Conservation (phyloP, 73 alveolate genomes). For the Tetrahymena malaccensis region DNA sequence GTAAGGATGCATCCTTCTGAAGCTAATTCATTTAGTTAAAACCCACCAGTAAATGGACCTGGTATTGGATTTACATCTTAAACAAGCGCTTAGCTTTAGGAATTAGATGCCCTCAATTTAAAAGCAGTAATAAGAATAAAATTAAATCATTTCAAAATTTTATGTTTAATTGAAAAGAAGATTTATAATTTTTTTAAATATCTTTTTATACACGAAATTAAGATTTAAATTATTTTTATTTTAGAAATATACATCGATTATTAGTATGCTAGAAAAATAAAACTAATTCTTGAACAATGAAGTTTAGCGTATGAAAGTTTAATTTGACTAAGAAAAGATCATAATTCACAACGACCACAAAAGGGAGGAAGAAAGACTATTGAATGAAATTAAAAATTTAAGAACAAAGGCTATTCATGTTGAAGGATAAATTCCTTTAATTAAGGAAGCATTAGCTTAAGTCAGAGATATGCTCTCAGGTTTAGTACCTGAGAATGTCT, state of each 20-base stretch:
- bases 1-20: not conserved
- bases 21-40: not conserved
- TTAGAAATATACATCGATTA: constrained; percentile 27
- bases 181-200: not conserved
- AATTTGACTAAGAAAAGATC: constrained; percentile 15
- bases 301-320: constrained; percentile 6
- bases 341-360: constrained; percentile 10
- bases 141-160: not conserved
- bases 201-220: not conserved
- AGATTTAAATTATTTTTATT: not conserved
- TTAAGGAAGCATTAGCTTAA: constrained; percentile 36
- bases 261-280: constrained; percentile 26
- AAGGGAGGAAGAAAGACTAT: constrained; percentile 21
- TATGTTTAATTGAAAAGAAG: not conserved
- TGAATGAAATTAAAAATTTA: constrained; percentile 27
- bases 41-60: not conserved
- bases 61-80: not conserved
- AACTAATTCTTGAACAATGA: constrained; percentile 23
- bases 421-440: constrained; percentile 25
- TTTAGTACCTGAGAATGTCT: constrained; percentile 35
- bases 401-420: constrained; percentile 3
- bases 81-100: not conserved
- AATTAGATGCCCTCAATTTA: not conserved
- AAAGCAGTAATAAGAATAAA: not conserved
- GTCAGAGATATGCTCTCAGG: constrained; percentile 44